Conservation (phyloP, 345 rosid genomes). For the Rhodamnia argentea region DNA sequence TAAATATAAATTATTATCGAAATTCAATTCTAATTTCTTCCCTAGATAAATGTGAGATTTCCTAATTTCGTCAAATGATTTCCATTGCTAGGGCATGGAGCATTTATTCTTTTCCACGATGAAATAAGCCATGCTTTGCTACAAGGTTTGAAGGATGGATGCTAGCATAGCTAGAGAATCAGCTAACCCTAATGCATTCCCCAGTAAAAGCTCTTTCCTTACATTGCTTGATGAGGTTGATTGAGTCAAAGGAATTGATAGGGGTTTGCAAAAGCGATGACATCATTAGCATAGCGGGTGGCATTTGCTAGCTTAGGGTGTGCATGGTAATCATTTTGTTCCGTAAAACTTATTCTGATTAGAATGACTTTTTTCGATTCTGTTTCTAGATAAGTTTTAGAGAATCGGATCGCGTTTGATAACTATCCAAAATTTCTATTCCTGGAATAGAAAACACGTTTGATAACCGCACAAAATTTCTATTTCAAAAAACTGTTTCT, state of each 20-base stretch:
- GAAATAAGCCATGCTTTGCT: background rate
- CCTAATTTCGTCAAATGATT: background rate
- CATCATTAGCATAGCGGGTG: background rate
- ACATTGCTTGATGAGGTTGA: background rate
- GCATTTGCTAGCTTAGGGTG: background rate
- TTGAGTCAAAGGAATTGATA: background rate
- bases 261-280: accelerated
- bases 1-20: accelerated
- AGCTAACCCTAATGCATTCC: background rate
- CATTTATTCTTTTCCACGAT: background rate
- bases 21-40: background rate
- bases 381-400: no score
- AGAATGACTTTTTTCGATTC: no score
- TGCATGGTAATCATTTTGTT: no score
- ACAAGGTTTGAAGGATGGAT: background rate
- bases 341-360: no score
- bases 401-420: no score
- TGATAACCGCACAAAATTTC: no score
- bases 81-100: background rate
- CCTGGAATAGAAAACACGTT: no score
- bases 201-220: background rate
- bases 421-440: no score
- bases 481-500: no score
- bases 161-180: background rate
- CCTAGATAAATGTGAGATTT: background rate